Evolutionary conservation across 768 basidiomycete species (phyloP), one percentile per base, ranked within the genome.

Genomic region (Xanthoconium purpureum): DNA sequence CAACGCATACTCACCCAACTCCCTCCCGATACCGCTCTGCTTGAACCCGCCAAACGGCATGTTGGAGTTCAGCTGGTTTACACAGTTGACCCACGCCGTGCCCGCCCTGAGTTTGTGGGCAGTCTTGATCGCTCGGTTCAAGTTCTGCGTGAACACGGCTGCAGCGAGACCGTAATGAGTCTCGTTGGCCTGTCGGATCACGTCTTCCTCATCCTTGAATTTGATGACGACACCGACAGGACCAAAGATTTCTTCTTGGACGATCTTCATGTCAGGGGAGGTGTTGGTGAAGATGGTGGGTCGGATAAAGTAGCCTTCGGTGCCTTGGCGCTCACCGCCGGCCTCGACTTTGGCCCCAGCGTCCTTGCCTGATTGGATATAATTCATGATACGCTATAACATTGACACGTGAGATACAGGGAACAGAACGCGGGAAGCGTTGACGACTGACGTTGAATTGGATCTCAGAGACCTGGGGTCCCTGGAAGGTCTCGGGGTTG

Each of bases 41-140:
- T 92, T 94, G 79, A 79, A 93, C 10, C 92, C 92, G 58, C 92
- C 92, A 66, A 94, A 94, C 0, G 92, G 89, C 18, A 90, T 77
- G 29, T 78, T 56, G 7, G 67, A 54, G 30, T 66, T 24, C 30
- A 69, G 49, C 32, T 63, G 59, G 53, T 75, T 73, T 12, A 63
- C 52, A 42, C 69, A 73, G 56, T 74, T 75, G 43, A 87, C 77
- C 87, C 88, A 94, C 5, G 79, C 82, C 6, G 91, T 93, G 35
- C 94, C 94, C 6, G 91, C 89, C 64, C 89, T 81, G 57, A 98
- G 75, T 56, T 73, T 78, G 68, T 91, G 85, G 9, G 91, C 89
- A 3, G 85, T 83, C 56, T 76, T 74, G 52, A 95, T 73, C 0
- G 90, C 92, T 29, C 87, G 80, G 61, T 80, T 83, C 75, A 96